These are phyloP conservation scores for Protomyces inouyei DNA, from an alignment of 1,139 yeast species.

Conservation along the genomic window DNA sequence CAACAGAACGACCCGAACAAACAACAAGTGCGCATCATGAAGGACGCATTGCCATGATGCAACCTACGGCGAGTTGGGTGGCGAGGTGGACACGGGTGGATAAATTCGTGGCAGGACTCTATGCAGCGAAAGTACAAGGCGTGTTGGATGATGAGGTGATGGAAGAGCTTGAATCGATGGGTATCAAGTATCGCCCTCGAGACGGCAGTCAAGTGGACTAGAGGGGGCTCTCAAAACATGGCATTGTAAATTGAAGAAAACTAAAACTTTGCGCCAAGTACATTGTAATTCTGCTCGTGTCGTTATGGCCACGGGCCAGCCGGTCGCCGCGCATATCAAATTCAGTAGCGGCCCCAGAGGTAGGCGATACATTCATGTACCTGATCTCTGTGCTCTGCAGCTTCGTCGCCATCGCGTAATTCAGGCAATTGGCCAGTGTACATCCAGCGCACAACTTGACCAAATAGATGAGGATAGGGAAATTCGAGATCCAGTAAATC, in stretches of 20 bases:
- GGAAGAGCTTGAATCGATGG: constrained; percentile 63
- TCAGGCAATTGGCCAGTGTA: constrained; percentile 7
- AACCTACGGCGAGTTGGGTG: constrained; percentile 81
- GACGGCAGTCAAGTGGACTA: constrained; percentile 90
- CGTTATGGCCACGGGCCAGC: not conserved
- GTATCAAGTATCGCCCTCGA: constrained; percentile 83
- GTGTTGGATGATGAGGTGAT: constrained; percentile 82
- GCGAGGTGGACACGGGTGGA: constrained; percentile 95
- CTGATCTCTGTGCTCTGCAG: not conserved
- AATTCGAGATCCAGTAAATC: constrained; percentile 17
- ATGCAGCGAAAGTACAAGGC: constrained; percentile 92
- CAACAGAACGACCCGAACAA: constrained; percentile 17
- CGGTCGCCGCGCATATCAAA: not conserved
- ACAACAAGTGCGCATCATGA: constrained; percentile 66
- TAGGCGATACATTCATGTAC: constrained; percentile 3
- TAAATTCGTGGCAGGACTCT: constrained; percentile 77
- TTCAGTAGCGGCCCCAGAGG: constrained; percentile 2
- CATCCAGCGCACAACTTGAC: constrained; percentile 17
- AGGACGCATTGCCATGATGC: constrained; percentile 88
- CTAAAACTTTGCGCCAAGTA: not conserved
- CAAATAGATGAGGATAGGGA: constrained; percentile 9
- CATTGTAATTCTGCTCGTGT: not conserved
- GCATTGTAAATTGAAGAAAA: not conserved
- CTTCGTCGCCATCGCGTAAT: not conserved
- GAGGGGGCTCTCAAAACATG: constrained; percentile 25